Evolutionary conservation across 2,329 filamentous ascomycete species (phyloP).

Genomic region (Cordyceps pruinosa): DNA sequence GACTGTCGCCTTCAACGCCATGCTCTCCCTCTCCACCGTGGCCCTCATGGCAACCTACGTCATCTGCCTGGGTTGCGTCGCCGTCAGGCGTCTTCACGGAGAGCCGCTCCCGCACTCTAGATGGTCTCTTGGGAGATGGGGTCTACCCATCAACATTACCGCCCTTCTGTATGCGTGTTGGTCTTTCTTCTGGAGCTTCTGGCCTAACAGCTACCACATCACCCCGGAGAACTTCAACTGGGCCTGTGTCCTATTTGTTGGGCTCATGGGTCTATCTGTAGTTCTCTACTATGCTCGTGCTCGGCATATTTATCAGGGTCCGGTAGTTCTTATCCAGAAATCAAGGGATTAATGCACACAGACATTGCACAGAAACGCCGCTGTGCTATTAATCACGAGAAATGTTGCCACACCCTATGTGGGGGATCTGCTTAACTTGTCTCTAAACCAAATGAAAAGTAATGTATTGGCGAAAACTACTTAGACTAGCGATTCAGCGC

Average conservation of each 20-base stretch:
- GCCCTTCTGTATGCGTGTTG: constrained; percentile 12
- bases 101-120: constrained; percentile 13
- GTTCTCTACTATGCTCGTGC: not conserved
- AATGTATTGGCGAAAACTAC: no score
- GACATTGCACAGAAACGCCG: not conserved
- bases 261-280: constrained; percentile 4
- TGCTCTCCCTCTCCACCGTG: constrained; percentile 15
- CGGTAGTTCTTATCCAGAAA: not conserved
- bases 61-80: constrained; percentile 16
- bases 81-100: constrained; percentile 11
- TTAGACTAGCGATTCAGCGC: no score
- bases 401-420: no score
- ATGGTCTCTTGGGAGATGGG: constrained; percentile 15
- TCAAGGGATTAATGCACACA: not conserved
- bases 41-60: constrained; percentile 16
- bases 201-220: constrained; percentile 15
- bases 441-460: no score
- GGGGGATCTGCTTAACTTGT: no score
- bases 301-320: constrained; percentile 2
- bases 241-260: constrained; percentile 12
- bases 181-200: constrained; percentile 18
- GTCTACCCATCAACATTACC: constrained; percentile 12
- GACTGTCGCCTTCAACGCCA: constrained; percentile 17
- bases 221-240: constrained; percentile 15
- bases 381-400: no score